A percentile compares a stretch with the other conserved stretches of the same genome.
Evolutionary conservation across 768 basidiomycete genomes (phyloP).

Genomic region (Lentinula edodes): DNA sequence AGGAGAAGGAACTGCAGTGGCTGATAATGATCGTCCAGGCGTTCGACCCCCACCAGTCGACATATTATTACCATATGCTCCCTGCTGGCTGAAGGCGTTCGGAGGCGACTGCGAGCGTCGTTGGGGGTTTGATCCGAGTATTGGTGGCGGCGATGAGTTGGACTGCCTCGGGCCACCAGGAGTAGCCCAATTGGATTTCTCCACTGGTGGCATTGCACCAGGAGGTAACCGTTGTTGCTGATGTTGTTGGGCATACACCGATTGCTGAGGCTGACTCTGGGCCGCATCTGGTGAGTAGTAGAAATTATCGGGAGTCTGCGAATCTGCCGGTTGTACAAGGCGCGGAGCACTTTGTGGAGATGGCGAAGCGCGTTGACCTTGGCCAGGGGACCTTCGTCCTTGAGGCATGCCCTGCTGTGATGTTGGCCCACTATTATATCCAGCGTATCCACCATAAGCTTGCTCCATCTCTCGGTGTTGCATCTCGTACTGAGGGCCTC

Average conservation of each 20-base stretch:
- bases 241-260: constrained; percentile 14
- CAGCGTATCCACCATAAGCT: constrained; percentile 57
- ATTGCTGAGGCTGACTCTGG: constrained; percentile 5
- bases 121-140: constrained; percentile 25
- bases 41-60: constrained; percentile 25
- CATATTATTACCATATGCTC: constrained; percentile 14
- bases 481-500: constrained; percentile 89
- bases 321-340: constrained; percentile 10
- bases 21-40: constrained; percentile 69
- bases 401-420: constrained; percentile 24
- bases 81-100: constrained; percentile 20
- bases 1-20: constrained; percentile 44
- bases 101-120: constrained; percentile 56
- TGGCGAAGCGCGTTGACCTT: constrained; percentile 20
- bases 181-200: constrained; percentile 21
- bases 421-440: constrained; percentile 18
- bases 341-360: constrained; percentile 20
- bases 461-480: constrained; percentile 92
- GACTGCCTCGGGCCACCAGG: constrained; percentile 13
- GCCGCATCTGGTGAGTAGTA: constrained; percentile 29
- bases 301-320: constrained; percentile 26
- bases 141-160: constrained; percentile 15
- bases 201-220: constrained; percentile 56
- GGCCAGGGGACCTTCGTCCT: constrained; percentile 19
- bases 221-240: constrained; percentile 45